These are phyloP conservation scores for Haematococcus lacustris DNA, from an alignment of 139 green algal species.

Conservation along the genomic window DNA sequence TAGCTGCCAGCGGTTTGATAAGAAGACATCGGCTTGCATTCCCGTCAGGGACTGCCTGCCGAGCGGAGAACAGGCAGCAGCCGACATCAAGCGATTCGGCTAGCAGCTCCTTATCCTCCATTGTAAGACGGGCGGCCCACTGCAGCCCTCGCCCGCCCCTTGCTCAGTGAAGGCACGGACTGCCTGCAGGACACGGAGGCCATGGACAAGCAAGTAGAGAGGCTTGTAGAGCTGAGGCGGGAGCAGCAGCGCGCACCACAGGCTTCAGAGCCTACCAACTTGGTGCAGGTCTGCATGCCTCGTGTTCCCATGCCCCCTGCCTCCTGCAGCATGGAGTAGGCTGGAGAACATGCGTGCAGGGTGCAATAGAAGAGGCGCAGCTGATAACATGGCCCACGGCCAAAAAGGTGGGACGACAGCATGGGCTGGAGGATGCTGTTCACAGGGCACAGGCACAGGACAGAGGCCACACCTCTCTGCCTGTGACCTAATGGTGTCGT, in stretches of 20 bases:
- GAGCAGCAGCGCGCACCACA: neutral
- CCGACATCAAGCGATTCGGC: too few relatives aligned
- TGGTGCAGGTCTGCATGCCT: neutral
- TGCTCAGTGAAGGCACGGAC: too few relatives aligned
- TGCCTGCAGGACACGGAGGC: neutral
- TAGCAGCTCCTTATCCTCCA: too few relatives aligned
- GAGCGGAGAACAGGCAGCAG: too few relatives aligned
- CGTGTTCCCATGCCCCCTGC: neutral
- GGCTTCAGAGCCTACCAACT: neutral
- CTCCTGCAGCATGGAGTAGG: neutral
- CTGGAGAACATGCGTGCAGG: neutral
- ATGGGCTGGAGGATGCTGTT: neutral
- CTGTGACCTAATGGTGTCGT: neutral
- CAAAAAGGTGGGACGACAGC: neutral
- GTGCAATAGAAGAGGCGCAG: neutral
- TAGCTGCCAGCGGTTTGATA: too few relatives aligned
- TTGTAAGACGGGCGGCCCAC: too few relatives aligned
- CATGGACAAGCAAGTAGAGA: neutral
- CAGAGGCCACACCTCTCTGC: neutral
- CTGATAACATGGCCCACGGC: neutral
- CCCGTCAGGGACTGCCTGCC: too few relatives aligned
- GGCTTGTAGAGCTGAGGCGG: neutral
- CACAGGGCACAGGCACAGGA: neutral
- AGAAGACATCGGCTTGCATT: too few relatives aligned
- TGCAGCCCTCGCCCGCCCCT: too few relatives aligned